Conservation (phyloP, 306 rosid species). For the Canavalia gladiata region DNA sequence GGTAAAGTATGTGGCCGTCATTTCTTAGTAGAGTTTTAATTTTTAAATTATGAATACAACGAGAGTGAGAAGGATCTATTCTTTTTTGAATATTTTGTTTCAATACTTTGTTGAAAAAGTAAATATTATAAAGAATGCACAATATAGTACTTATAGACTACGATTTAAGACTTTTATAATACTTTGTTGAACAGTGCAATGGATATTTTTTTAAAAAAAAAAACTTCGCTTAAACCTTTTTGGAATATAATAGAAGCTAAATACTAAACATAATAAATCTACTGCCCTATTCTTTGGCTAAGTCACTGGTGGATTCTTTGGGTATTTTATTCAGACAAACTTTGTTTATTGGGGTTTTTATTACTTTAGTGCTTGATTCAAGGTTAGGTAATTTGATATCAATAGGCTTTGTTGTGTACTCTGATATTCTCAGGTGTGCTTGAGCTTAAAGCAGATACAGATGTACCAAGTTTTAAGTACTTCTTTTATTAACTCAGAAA, state of each 20-base stretch:
- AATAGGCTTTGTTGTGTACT: background rate
- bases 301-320: background rate
- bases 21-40: background rate
- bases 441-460: slow-evolving; percentile 13
- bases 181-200: too few species aligned
- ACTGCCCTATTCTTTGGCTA: slow-evolving; percentile 2
- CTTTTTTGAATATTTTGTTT: background rate
- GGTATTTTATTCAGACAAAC: slow-evolving; percentile 24
- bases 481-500: slow-evolving; percentile 8
- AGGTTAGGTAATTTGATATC: slow-evolving; percentile 26
- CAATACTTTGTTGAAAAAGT: background rate
- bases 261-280: background rate
- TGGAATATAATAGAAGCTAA: background rate
- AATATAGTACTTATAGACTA: background rate
- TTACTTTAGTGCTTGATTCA: slow-evolving; percentile 23
- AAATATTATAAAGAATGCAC: background rate
- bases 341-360: slow-evolving; percentile 8
- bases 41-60: background rate
- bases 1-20: slow-evolving; percentile 1
- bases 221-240: background rate
- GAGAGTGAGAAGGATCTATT: too few species aligned
- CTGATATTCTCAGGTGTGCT: slow-evolving; percentile 40
- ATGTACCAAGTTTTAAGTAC: slow-evolving; percentile 25
- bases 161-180: background rate
- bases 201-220: too few species aligned